Base-by-base conservation (phyloP, 1,284 basidiomycete genomes). In the Porogramme epimiltina region DNA sequence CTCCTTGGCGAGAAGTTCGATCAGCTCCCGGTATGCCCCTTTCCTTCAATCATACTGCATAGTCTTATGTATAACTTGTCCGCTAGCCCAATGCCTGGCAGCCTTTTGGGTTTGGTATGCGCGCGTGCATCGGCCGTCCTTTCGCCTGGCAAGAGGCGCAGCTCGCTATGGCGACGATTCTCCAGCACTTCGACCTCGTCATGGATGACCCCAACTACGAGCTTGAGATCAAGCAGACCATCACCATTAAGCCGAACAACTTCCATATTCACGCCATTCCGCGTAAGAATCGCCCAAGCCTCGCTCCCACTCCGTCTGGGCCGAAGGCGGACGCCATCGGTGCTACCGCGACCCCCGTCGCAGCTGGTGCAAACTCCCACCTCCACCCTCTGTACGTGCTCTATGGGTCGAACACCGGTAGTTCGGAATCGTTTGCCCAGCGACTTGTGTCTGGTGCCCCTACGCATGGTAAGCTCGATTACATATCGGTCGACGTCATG, bases 91-190 rank as follows among this genome's bases (percentile, higher is more conserved):
- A 77, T 50, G 69, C 73, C 0, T 77, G 75, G 75, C 75, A 77
- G 41, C 75, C 76, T 0, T 76, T 76, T 55, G 69, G 73, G 3
- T 75, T 62, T 49, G 74, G 74, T 3, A 54, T 70, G 53, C 67
- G 75, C 22, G 73, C 59, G 0, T 77, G 75, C 58, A 77, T 76
- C 42, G 68, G 76, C 10, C 68, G 78, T 4, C 69, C 76, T 0
- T 78, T 81, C 38, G 76, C 78, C 0, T 75, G 76, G 73, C 79
- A 81, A 59, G 79, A 81, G 63, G 73, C 73, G 2, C 60, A 67
- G 42, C 66, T 79, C 18, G 70, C 73, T 6, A 60, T 81, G 18
- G 70, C 72, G 2, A 65, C 68, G 23, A 66, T 79, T 19, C 63
- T 78, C 37, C 73, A 76, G 59, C 66, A 69, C 23, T 79, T 81